Base-by-base conservation (phyloP, 2,329 filamentous ascomycete genomes). In the Alternaria viburni region DNA sequence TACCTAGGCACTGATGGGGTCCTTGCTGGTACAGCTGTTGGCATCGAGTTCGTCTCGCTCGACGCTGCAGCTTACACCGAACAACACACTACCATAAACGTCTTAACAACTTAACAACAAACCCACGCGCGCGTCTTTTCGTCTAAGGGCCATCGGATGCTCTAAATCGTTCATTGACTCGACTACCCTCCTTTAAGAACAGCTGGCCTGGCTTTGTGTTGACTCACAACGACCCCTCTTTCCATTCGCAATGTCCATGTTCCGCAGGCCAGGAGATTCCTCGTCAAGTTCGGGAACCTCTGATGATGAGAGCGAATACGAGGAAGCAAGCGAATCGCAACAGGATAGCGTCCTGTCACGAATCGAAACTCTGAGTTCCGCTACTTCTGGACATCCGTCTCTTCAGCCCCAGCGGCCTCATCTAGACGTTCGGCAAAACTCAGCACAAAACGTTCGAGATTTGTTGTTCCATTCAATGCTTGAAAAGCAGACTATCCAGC, bases 381-480 rank as follows among this genome's bases (percentile, higher is more conserved):
- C 65, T 41, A 45, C 52, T 26, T 73, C 75, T 26, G 69, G 65
- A 45, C 58, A 61, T 41, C 58, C 57, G 26, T 52, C 63, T 25
- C 30, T 55, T 30, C 61, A 63, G 21, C 28, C 66, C 15, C 62
- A 58, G 21, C 54, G 61, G 10, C 69, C 66, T 30, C 66, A 59
- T 41, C 47, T 69, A 23, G 67, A 67, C 8, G 28, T 69, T 50
- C 64, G 69, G 44, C 68, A 70, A 41, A 72, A 65, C 43, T 77
- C 73, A 15, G 64, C 68, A 9, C 67, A 73, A 32, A 67, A 74
- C 52, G 64, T 79, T 30, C 74, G 72, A 19, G 79, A 83, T 57
- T 67, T 82, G 13, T 65, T 84, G 11, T 66, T 85, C 6, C 82
- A 84, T 67, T 79, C 83, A 3, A 65, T 85, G 21, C 72, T 85